Evolutionary conservation across 2,329 filamentous ascomycete genomes (phyloP), one percentile per base, ranked within the genome.

Genomic region (Fusarium burgessii): DNA sequence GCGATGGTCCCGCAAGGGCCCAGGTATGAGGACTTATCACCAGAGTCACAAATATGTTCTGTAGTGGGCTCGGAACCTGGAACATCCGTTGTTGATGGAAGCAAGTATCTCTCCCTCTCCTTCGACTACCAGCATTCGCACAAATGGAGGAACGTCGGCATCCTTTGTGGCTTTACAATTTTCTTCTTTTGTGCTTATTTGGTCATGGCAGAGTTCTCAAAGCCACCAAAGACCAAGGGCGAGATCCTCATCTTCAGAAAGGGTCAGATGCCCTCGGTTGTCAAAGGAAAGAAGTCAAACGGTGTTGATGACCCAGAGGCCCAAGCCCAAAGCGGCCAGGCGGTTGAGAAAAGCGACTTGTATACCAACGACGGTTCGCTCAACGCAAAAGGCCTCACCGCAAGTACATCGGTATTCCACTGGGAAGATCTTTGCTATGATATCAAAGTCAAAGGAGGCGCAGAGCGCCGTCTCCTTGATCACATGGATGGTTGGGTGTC

Each of bases 401-500:
- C 50, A 0, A 60, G 70, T 18, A 52, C 46, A 23, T 68, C 70
- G 1, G 87, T 92, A 56, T 92, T 93, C 79, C 89, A 90, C 70
- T 93, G 91, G 91, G 84, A 88, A 64, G 84, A 91, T 71, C 87
- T 93, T 4, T 91, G 89, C 79, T 93, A 79, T 29, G 77, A 83
- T 36, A 81, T 83, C 77, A 88, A 88, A 73, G 91, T 93, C 78
- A 92, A 93, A 79, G 84, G 83, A 6, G 20, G 20, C n/a, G 86
- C 91, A 66, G 78, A 84, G 8, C 86, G 91, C 13, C 87, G 89
- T 41, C 88, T 94, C 73, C 80, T 94, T 50, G 89, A 93, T 70
- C 84, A 92, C 58, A 90, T 93, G 7, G 89, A 93, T 76, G 92
- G 92, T 12, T 94, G 91, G 89, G 91, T 94, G 62, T 92, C 92